These are phyloP conservation scores for Cordyceps sp. DNA, from an alignment of 2,329 filamentous ascomycete genomes.

Conservation along the genomic window DNA sequence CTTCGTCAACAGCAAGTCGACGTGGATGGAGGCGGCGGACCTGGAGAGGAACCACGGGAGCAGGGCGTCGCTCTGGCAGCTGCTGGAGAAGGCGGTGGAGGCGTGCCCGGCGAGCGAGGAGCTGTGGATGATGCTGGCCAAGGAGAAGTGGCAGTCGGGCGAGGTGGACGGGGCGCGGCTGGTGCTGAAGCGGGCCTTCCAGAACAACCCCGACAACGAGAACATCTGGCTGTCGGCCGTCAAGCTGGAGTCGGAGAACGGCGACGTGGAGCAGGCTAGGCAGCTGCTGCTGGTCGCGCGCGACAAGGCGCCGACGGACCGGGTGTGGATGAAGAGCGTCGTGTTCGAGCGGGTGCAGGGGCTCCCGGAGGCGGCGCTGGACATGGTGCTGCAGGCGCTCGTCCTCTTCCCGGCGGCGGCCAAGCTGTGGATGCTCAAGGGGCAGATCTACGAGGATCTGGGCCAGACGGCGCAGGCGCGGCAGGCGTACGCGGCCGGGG, in stretches of 20 bases:
- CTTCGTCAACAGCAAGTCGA: constrained; percentile 72
- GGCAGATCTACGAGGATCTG: constrained; percentile 83
- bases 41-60: constrained; percentile 80
- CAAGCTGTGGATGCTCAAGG: constrained; percentile 98
- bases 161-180: constrained; percentile 74
- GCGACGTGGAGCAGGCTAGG: constrained; percentile 65
- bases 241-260: constrained; percentile 85
- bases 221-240: constrained; percentile 96
- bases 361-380: constrained; percentile 64
- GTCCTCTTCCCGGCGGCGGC: constrained; percentile 70
- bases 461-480: constrained; percentile 69
- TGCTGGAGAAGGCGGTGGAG: constrained; percentile 86
- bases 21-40: constrained; percentile 84
- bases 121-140: constrained; percentile 89
- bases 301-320: constrained; percentile 79
- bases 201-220: constrained; percentile 91
- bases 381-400: constrained; percentile 74
- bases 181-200: constrained; percentile 79
- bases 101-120: constrained; percentile 83
- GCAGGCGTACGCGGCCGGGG: constrained; percentile 78
- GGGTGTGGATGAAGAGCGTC: constrained; percentile 93
- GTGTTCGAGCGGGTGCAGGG: constrained; percentile 80
- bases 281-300: constrained; percentile 69
- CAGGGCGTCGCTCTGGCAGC: constrained; percentile 64
- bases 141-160: constrained; percentile 83